phyloP scores from a whole-genome alignment of 495 filamentous ascomycete genomes.

The Lophium mytilinum region DNA sequence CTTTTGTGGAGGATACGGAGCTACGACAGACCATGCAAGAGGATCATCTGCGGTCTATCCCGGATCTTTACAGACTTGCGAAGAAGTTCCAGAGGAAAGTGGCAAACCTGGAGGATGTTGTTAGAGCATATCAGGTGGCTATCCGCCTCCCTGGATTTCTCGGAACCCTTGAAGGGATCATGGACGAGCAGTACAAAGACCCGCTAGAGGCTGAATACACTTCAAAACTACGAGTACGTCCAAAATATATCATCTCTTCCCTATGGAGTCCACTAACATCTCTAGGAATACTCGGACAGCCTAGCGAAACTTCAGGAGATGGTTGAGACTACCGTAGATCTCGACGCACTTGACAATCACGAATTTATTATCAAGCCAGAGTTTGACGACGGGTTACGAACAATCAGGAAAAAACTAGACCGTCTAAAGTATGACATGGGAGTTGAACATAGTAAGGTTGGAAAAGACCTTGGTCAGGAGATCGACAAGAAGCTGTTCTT shows the following conservation, averaged over 20 bases:
- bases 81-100: constrained; percentile 90
- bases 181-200: constrained; percentile 89
- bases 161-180: constrained; percentile 78
- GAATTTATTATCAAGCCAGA: constrained; percentile 99
- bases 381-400: constrained; percentile 82
- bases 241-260: background rate
- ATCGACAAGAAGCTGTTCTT: constrained; percentile 97
- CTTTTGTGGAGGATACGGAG: constrained; percentile 89
- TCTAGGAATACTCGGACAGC: constrained; percentile 60
- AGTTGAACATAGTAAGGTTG: constrained; percentile 66
- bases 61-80: constrained; percentile 85
- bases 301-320: constrained; percentile 87
- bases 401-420: constrained; percentile 85
- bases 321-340: constrained; percentile 97
- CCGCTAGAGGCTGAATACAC: constrained; percentile 85
- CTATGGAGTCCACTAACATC: background rate
- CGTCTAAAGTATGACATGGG: constrained; percentile 78
- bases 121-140: constrained; percentile 87
- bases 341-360: constrained; percentile 91
- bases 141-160: constrained; percentile 89
- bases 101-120: constrained; percentile 91
- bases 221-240: constrained; percentile 50
- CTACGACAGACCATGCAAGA: constrained; percentile 96
- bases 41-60: constrained; percentile 87
- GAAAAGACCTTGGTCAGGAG: constrained; percentile 81